Percentiles rank a stretch among this genome's conserved stretches.
Evolutionary conservation across 495 filamentous ascomycete genomes (phyloP).

Genomic region (Lasiosphaeria ovina): DNA sequence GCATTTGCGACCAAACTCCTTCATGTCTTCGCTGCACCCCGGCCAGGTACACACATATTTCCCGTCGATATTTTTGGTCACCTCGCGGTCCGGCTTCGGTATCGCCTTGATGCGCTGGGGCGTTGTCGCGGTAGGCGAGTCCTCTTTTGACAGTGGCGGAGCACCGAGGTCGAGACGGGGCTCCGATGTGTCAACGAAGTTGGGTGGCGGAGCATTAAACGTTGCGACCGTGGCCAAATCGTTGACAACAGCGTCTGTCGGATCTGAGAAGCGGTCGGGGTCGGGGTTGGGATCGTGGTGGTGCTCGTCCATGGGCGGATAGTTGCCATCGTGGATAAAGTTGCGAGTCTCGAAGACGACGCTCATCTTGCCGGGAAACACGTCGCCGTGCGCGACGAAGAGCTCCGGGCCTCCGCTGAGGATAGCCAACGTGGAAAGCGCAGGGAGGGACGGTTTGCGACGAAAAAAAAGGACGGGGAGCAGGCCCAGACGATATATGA

Average conservation of each 20-base stretch:
- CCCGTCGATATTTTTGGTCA: constrained; percentile 60
- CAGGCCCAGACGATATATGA: background rate
- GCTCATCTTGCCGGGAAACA: constrained; percentile 37
- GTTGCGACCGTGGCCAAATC: constrained; percentile 30
- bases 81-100: constrained; percentile 47
- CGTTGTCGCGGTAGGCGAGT: constrained; percentile 25
- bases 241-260: constrained; percentile 30
- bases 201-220: constrained; percentile 22
- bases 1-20: constrained; percentile 74
- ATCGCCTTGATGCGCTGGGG: constrained; percentile 45
- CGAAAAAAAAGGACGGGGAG: background rate
- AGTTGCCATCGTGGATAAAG: constrained; percentile 36
- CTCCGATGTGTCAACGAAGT: constrained; percentile 23
- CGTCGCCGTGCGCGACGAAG: constrained; percentile 13
- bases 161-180: constrained; percentile 22
- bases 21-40: constrained; percentile 54
- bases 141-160: constrained; percentile 21
- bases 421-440: background rate
- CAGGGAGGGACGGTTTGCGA: background rate
- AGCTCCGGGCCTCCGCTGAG: constrained; percentile 9
- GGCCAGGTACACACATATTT: constrained; percentile 67
- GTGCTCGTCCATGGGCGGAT: constrained; percentile 34
- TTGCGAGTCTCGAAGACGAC: constrained; percentile 40
- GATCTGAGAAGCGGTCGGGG: constrained; percentile 28
- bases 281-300: constrained; percentile 27